These are phyloP conservation scores for Stagonosporopsis chrysanthemi DNA, from an alignment of 2,329 filamentous ascomycete genomes.

Conservation along the genomic window DNA sequence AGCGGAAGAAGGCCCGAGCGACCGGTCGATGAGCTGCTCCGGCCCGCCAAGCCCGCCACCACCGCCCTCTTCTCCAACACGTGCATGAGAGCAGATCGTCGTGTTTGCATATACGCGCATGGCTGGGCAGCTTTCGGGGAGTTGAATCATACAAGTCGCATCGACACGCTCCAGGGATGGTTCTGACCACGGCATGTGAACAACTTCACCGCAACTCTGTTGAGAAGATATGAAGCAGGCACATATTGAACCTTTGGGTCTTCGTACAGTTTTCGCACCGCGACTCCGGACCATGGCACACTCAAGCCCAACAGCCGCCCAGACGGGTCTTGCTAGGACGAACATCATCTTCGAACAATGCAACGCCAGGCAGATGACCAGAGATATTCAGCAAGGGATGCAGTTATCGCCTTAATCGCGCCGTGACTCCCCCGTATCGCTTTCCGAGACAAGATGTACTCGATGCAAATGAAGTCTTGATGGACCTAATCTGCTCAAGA, in stretches of 20 bases:
- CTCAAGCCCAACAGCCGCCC: background rate
- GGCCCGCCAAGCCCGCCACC: constrained; percentile 34
- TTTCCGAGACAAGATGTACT: constrained; percentile 1
- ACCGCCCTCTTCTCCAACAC: constrained; percentile 21
- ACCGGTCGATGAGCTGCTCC: constrained; percentile 23
- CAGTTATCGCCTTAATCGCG: constrained; percentile 8
- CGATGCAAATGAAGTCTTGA: constrained; percentile 18
- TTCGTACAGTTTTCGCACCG: constrained; percentile 24
- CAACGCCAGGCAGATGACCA: constrained; percentile 11
- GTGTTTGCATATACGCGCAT: constrained; percentile 12
- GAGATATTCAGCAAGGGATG: constrained; percentile 7
- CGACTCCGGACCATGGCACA: constrained; percentile 9
- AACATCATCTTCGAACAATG: background rate
- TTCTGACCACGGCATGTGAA: constrained; percentile 22
- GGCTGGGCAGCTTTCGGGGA: constrained; percentile 7
- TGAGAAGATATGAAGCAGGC: constrained; percentile 15
- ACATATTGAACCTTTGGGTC: constrained; percentile 18
- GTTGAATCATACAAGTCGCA: constrained; percentile 15
- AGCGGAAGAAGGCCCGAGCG: constrained; percentile 43
- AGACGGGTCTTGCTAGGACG: background rate
- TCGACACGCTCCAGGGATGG: constrained; percentile 7
- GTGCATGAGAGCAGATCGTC: constrained; percentile 23
- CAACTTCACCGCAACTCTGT: constrained; percentile 20
- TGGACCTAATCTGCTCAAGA: constrained; percentile 7
- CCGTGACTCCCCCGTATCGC: background rate